phyloP scores from a whole-genome alignment of 352 stramenopile species.

The Phytophthora melonis region DNA sequence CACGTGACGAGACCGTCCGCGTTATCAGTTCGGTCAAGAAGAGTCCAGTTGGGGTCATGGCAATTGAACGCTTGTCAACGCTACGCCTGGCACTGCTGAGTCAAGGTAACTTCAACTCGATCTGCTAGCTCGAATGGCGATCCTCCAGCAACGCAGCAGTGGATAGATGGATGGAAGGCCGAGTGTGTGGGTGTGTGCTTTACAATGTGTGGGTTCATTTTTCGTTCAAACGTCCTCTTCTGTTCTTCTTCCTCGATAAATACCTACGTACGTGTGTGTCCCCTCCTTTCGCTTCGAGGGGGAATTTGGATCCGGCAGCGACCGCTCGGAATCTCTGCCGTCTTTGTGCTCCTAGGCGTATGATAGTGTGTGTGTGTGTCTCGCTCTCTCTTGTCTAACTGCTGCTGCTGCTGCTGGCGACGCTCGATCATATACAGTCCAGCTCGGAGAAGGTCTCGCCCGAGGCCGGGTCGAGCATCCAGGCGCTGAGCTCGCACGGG shows the following conservation, averaged over 20 bases:
- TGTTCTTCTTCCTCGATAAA: slow-evolving; percentile 45
- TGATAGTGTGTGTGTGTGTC: slow-evolving; percentile 6
- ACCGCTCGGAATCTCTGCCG: slow-evolving; percentile 1
- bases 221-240: slow-evolving; percentile 14
- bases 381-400: slow-evolving; percentile 27
- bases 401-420: not conserved
- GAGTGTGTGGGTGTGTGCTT: not conserved
- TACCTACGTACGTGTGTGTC: slow-evolving; percentile 49
- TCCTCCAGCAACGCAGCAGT: not conserved
- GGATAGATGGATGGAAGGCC: too few relatives aligned
- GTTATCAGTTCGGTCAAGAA: slow-evolving; percentile 49
- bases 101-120: slow-evolving; percentile 31
- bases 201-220: slow-evolving; percentile 34
- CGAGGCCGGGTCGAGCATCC: slow-evolving; percentile 49
- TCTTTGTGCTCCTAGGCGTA: slow-evolving; percentile 33
- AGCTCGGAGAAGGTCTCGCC: slow-evolving; percentile 53
- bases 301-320: slow-evolving; percentile 15
- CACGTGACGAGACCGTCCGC: slow-evolving; percentile 3
- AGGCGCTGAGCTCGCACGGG: slow-evolving; percentile 70
- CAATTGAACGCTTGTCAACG: slow-evolving; percentile 20
- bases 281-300: slow-evolving; percentile 30
- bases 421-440: slow-evolving; percentile 44
- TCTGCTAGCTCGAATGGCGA: not conserved
- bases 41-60: slow-evolving; percentile 35
- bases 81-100: slow-evolving; percentile 16